Conservation (phyloP, 805 yeast genomes). For the Blastobotrys terrestris region DNA sequence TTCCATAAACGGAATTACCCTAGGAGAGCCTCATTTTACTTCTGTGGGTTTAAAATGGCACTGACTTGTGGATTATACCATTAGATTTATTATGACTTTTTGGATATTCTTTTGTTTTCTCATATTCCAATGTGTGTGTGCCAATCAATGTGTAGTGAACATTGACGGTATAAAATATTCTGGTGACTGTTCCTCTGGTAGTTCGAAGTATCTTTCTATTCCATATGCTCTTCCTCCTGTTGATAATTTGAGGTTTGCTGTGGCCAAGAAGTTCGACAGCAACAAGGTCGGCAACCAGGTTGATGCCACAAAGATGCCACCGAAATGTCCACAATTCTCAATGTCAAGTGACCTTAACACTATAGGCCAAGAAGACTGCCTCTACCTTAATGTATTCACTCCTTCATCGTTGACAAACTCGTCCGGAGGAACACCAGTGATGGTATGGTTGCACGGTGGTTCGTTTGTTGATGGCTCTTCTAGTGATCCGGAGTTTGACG, state of each 20-base stretch:
- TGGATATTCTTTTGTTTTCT: no score
- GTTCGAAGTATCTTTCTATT: slow-evolving; percentile 29
- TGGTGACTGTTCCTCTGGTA: slow-evolving; percentile 20
- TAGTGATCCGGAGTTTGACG: slow-evolving; percentile 17
- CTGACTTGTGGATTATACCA: no score
- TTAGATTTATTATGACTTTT: no score
- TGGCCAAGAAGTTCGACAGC: slow-evolving; percentile 15
- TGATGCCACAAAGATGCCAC: slow-evolving; percentile 22
- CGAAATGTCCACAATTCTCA: slow-evolving; percentile 23
- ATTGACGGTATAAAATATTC: no score
- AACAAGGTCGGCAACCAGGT: slow-evolving; percentile 15
- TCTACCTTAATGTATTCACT: slow-evolving; percentile 26
- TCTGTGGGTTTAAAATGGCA: no score
- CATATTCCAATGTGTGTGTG: no score
- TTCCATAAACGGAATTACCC: no score
- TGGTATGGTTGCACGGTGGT: slow-evolving; percentile 37
- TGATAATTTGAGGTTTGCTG: slow-evolving; percentile 24
- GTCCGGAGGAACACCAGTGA: slow-evolving; percentile 20
- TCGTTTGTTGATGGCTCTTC: slow-evolving; percentile 26
- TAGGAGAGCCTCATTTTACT: no score
- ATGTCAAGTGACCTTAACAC: slow-evolving; percentile 7
- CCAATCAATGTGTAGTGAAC: no score
- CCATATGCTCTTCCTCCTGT: slow-evolving; percentile 31
- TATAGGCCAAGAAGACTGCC: slow-evolving; percentile 34
- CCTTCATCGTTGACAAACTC: no score